phyloP scores from a whole-genome alignment of 495 filamentous ascomycete genomes.

The Xylaria acuta region DNA sequence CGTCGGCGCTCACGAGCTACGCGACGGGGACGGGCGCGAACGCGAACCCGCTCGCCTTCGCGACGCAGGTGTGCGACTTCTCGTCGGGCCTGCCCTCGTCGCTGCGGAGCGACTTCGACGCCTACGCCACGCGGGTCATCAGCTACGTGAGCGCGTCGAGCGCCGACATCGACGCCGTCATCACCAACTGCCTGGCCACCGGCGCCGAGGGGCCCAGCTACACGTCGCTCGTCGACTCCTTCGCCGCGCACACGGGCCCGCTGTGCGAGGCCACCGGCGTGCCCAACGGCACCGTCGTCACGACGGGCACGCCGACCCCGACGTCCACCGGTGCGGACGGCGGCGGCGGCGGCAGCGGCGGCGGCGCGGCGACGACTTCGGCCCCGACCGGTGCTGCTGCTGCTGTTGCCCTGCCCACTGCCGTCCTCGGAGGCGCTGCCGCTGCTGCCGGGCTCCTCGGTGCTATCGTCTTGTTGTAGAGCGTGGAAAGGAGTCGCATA shows the following conservation, averaged over 20 bases:
- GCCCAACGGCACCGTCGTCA: not conserved
- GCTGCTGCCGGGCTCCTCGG: slow-evolving; percentile 30
- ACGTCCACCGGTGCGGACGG: not conserved
- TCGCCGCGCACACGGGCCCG: slow-evolving; percentile 17
- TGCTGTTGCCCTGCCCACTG: slow-evolving; percentile 25
- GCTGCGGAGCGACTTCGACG: slow-evolving; percentile 26
- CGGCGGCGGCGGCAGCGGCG: not conserved
- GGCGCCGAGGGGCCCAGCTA: slow-evolving; percentile 11
- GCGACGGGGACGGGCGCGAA: not conserved
- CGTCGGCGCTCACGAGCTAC: slow-evolving; percentile 21
- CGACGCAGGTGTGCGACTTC: slow-evolving; percentile 27
- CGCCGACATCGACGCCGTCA: slow-evolving; percentile 26
- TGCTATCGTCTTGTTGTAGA: slow-evolving; percentile 30
- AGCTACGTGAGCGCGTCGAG: slow-evolving; percentile 28
- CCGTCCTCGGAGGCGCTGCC: slow-evolving; percentile 22
- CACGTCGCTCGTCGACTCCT: slow-evolving; percentile 17
- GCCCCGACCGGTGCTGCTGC: not conserved
- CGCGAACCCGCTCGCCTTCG: slow-evolving; percentile 6
- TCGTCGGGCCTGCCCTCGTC: slow-evolving; percentile 21
- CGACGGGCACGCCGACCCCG: not conserved
- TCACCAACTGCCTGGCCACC: slow-evolving; percentile 26
- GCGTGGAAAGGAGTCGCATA: not conserved
- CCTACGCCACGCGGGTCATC: slow-evolving; percentile 27
- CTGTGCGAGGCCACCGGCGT: slow-evolving; percentile 13
- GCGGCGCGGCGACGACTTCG: not conserved